phyloP scores from a whole-genome alignment of 2,329 filamentous ascomycete species.

The Monosporascus sp. region DNA sequence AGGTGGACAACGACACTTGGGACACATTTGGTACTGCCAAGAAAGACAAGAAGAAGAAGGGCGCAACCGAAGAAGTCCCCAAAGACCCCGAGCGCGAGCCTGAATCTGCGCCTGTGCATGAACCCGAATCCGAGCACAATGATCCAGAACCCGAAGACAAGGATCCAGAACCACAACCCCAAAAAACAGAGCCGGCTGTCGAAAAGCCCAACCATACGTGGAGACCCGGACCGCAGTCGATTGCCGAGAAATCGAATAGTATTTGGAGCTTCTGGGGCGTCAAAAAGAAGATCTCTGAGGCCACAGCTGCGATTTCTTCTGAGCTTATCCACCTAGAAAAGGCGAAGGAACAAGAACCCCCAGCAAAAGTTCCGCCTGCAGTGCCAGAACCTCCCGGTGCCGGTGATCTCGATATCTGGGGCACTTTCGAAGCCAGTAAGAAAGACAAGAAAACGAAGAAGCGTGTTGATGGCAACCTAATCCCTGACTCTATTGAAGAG shows the following conservation, averaged over 20 bases:
- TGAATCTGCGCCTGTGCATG: slow-evolving; percentile 16
- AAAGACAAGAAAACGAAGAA: slow-evolving; percentile 20
- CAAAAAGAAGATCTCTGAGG: slow-evolving; percentile 27
- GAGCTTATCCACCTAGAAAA: slow-evolving; percentile 18
- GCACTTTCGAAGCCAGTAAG: slow-evolving; percentile 10
- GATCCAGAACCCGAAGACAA: too few species aligned
- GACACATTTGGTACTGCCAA: slow-evolving; percentile 5
- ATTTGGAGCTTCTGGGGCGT: slow-evolving; percentile 24
- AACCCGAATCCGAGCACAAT: slow-evolving; percentile 24
- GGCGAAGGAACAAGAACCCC: slow-evolving; percentile 10
- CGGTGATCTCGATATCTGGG: slow-evolving; percentile 17
- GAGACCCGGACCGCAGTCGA: background rate
- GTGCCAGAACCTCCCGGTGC: slow-evolving; percentile 14
- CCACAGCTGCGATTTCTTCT: slow-evolving; percentile 2
- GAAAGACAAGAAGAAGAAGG: slow-evolving; percentile 27
- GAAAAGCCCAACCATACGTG: slow-evolving; percentile 16
- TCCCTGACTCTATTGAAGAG: slow-evolving; percentile 39
- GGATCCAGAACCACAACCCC: slow-evolving; percentile 18
- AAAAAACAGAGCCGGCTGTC: slow-evolving; percentile 30
- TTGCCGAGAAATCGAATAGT: slow-evolving; percentile 5
- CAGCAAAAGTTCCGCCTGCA: slow-evolving; percentile 6
- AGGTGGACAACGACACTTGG: slow-evolving; percentile 16
- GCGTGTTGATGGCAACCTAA: slow-evolving; percentile 27
- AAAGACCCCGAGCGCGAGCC: slow-evolving; percentile 23
- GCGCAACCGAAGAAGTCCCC: slow-evolving; percentile 9